Percentiles rank a stretch among this genome's conserved stretches.
Conservation (phyloP, 257 asterid genomes). For the Solanum megistacrolobum region DNA sequence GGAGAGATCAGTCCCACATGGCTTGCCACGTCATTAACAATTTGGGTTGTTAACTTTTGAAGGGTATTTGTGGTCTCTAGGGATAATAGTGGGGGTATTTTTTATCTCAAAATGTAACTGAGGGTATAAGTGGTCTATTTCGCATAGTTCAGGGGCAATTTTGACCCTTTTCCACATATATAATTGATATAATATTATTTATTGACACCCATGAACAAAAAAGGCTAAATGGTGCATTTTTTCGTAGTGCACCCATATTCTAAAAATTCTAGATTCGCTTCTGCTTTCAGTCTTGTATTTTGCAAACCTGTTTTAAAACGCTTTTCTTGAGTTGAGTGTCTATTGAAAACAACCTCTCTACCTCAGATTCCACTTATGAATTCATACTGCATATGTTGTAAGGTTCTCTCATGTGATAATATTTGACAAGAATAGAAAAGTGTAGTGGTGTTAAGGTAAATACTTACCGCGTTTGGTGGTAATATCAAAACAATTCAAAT, state of each 20-base stretch:
- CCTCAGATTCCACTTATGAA: neutral
- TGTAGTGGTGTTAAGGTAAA: neutral
- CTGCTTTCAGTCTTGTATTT: neutral
- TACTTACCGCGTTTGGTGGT: neutral
- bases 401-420: neutral
- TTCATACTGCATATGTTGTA: neutral
- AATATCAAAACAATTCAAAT: neutral
- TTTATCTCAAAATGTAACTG: too few relatives aligned
- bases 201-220: neutral
- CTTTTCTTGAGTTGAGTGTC: neutral
- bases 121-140: too few relatives aligned
- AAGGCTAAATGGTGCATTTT: neutral
- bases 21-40: too few relatives aligned
- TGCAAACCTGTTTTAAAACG: neutral
- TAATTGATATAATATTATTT: too few relatives aligned
- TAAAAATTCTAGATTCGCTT: too few relatives aligned
- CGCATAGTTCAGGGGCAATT: too few relatives aligned
- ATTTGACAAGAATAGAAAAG: neutral
- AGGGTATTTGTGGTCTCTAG: too few relatives aligned
- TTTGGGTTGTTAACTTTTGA: too few relatives aligned
- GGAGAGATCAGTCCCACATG: too few relatives aligned
- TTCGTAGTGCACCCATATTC: neutral
- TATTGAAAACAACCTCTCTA: neutral
- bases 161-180: too few relatives aligned
- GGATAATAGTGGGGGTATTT: too few relatives aligned